A percentile compares a stretch with the other conserved stretches of the same genome.
Conservation (phyloP, 2,329 filamentous ascomycete species). For the Colletotrichum euphorbiae region DNA sequence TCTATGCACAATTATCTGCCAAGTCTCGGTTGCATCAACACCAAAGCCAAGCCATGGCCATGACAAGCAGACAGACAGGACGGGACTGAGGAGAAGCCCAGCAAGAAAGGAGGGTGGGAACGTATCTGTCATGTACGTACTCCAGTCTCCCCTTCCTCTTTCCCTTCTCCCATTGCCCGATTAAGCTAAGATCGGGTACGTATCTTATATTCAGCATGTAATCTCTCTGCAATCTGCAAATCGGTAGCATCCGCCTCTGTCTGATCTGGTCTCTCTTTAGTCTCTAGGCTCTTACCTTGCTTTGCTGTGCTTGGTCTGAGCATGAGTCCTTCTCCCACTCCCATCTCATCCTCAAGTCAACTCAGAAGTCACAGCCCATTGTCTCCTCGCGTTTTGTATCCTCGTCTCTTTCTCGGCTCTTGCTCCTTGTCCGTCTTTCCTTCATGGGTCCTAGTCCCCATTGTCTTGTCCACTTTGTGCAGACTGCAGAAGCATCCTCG, state of each 20-base stretch:
- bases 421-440: constrained; percentile 5
- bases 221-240: background rate
- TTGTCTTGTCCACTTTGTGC: background rate
- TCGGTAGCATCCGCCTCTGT: background rate
- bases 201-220: too few species aligned
- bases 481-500: background rate
- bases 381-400: constrained; percentile 36
- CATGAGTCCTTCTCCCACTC: background rate
- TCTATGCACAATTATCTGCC: constrained; percentile 7
- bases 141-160: too few species aligned
- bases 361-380: background rate
- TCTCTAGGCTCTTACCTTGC: background rate
- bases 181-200: too few species aligned
- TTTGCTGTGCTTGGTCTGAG: constrained; percentile 6
- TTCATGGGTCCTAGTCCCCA: constrained; percentile 1
- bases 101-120: background rate
- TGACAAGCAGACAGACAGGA: background rate
- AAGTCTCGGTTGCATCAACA: constrained; percentile 1
- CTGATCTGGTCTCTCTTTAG: constrained; percentile 1
- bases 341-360: constrained; percentile 1
- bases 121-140: too few species aligned
- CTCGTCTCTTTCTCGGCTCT: constrained; percentile 37
- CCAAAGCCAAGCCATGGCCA: constrained; percentile 16
- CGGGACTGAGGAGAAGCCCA: too few species aligned
- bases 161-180: too few species aligned